Evolutionary conservation across 2,329 filamentous ascomycete genomes (phyloP), one percentile per base, ranked within the genome.

Genomic region (Orbilia blumenaviensis): DNA sequence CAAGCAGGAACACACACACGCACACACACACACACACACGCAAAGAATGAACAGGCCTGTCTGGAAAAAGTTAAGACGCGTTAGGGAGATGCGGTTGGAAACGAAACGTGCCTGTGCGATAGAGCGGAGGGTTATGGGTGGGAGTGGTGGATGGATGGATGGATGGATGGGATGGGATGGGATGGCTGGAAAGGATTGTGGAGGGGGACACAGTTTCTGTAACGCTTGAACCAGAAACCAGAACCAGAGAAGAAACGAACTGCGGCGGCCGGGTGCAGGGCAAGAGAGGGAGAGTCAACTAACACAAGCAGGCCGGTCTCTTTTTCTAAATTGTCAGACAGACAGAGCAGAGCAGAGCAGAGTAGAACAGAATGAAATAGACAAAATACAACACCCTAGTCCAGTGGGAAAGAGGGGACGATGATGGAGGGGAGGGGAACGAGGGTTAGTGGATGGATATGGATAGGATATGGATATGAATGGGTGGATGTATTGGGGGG

Each of bases 21-120:
- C n/a, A n/a, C n/a, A n/a, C n/a, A n/a, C n/a, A n/a, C n/a, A n/a
- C n/a, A n/a, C n/a, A n/a, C n/a, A n/a, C n/a, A n/a, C n/a, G n/a
- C n/a, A n/a, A n/a, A n/a, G n/a, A n/a, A 29, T 27, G 23, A 41
- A 44, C 63, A 66, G 60, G 71, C 71, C 71, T 67, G 68, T 66
- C 68, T 73, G 61, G 68, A 42, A 75, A 62, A 56, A 54, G 42
- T 75, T 62, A 68, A 63, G 63, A 75, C 71, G 71, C 71, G 71
- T 75, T 62, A 75, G 61, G 46, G 41, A 63, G 71, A 75, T 75
- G 62, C 69, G 62, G 71, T 75, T 75, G 71, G 71, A 75, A 75
- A 75, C 71, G 63, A 75, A 75, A 75, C 71, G 71, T 75, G 71
- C 71, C 63, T 67, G 71, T 68, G 71, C 54, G 63, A 75, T 75